Conservation (phyloP, 78 protist genomes). For the Pigoraptor vietnamica region DNA sequence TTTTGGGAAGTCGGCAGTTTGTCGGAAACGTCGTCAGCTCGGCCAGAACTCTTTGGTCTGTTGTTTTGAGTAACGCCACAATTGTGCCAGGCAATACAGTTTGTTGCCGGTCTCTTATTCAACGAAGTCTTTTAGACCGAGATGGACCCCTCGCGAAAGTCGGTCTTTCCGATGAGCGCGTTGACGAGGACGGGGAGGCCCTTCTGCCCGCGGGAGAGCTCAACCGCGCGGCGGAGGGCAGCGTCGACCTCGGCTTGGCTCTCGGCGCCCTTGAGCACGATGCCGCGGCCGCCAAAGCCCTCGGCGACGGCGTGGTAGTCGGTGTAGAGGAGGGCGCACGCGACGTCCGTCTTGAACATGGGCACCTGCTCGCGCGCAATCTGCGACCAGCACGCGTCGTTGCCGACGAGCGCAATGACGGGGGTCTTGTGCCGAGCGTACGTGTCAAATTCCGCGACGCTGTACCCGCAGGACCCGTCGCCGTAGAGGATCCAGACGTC, state of each 20-base stretch:
- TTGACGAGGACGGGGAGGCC: slow-evolving; percentile 62
- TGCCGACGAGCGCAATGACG: slow-evolving; percentile 64
- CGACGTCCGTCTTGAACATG: slow-evolving; percentile 35
- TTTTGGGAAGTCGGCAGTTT: neutral
- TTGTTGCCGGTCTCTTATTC: neutral
- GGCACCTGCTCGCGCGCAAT: slow-evolving; percentile 44
- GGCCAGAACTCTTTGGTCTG: no score
- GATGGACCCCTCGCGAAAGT: slow-evolving; percentile 72
- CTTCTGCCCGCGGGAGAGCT: neutral
- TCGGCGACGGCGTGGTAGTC: slow-evolving; percentile 44
- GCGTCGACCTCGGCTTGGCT: neutral
- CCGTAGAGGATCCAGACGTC: slow-evolving; percentile 76
- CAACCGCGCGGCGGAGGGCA: slow-evolving; percentile 1
- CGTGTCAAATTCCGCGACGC: slow-evolving; percentile 67
- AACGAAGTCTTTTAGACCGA: slow-evolving; percentile 38
- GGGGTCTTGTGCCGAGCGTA: slow-evolving; percentile 46
- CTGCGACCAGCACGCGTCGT: slow-evolving; percentile 77
- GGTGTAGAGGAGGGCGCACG: slow-evolving; percentile 41
- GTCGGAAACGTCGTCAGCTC: no score
- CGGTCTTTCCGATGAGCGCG: slow-evolving; percentile 51
- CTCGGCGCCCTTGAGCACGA: slow-evolving; percentile 20
- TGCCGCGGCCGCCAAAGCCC: slow-evolving; percentile 58
- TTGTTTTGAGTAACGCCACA: neutral
- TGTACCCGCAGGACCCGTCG: slow-evolving; percentile 73
- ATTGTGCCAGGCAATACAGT: neutral